These are phyloP conservation scores for Thielaviopsis ethacetica DNA, from an alignment of 2,329 filamentous ascomycete genomes.

Conservation along the genomic window DNA sequence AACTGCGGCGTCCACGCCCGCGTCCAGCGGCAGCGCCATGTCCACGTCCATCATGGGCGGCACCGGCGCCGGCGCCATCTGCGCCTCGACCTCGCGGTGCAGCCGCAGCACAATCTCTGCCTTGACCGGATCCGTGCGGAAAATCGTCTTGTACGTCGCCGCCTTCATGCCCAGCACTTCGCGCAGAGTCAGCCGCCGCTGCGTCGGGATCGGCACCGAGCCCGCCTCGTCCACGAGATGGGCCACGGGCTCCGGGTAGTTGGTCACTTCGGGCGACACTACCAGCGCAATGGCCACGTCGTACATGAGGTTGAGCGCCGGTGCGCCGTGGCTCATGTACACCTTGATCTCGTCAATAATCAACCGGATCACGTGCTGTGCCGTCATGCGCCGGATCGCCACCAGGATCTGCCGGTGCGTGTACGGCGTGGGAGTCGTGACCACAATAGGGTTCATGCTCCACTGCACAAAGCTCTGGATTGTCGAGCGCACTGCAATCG, in stretches of 20 bases:
- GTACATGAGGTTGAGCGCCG: slow-evolving; percentile 40
- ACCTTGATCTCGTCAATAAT: slow-evolving; percentile 47
- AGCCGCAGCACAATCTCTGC: slow-evolving; percentile 48
- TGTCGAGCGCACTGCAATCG: slow-evolving; percentile 40
- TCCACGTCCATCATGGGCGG: slow-evolving; percentile 26
- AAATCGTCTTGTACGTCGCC: slow-evolving; percentile 38
- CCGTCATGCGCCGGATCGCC: slow-evolving; percentile 18
- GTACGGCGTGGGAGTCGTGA: slow-evolving; percentile 46
- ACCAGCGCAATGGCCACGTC: slow-evolving; percentile 55
- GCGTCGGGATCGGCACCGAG: slow-evolving; percentile 22
- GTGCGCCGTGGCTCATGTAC: slow-evolving; percentile 33
- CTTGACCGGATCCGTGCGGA: slow-evolving; percentile 37
- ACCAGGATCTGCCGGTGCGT: slow-evolving; percentile 55
- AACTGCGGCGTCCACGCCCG: slow-evolving; percentile 17
- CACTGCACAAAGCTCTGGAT: slow-evolving; percentile 50
- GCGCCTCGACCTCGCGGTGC: slow-evolving; percentile 47
- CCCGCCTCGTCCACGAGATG: slow-evolving; percentile 21
- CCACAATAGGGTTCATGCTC: slow-evolving; percentile 40
- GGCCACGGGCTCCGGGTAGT: slow-evolving; percentile 21
- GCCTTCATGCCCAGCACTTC: slow-evolving; percentile 42
- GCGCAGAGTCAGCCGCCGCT: slow-evolving; percentile 38
- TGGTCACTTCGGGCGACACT: slow-evolving; percentile 45
- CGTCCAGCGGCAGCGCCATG: slow-evolving; percentile 25
- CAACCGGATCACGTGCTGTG: slow-evolving; percentile 35
- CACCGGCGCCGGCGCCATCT: slow-evolving; percentile 31